Evolutionary conservation across 805 yeast genomes (phyloP), one percentile per base, ranked within the genome.

Genomic region (Zygosaccharomyces gambellarensis): DNA sequence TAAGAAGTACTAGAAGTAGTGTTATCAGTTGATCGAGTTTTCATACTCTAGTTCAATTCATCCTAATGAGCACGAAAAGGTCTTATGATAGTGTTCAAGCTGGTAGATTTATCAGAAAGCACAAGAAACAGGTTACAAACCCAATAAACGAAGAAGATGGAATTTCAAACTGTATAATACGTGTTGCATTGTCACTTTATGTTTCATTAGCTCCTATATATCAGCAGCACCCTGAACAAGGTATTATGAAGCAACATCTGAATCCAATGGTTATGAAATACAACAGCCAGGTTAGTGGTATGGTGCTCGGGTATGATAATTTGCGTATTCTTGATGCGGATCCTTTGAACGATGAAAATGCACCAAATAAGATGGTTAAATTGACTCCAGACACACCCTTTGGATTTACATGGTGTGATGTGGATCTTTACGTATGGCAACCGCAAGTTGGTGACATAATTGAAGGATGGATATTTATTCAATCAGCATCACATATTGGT

Each of bases 401-500:
- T 65, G 78, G 92, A 27, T 94, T 86, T 67, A 64, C 86, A 46
- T 94, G 99, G 98, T 76, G 88, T 41, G 71, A 80, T 3, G 95
- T 85, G 7, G 94, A 89, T 47, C 75, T 94, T 43, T 74, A 89
- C 48, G 79, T 90, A 43, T 94, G 99, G 98, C 81, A 78, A 60
- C 99, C 99, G 4, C 80, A 80, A 59, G 73, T 81, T n/a, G 97
- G 95, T 3, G 97, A 94, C 63, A 71, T 76, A 1, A 70, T 94
- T 17, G 95, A 90, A 67, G 99, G 99, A 10, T 78, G 82, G 74
- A 78, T 85, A 47, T 89, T 88, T 71, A 83, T 92, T 80, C 97
- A 92, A 72, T 84, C 96, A 2, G 96, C 95, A 14, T 85, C 96
- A 6, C 99, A 94, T 65, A 85, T 94, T 60, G 98, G 97, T 52